These are phyloP conservation scores for Meredithiella fracta DNA, from an alignment of 2,329 filamentous ascomycete species.

Conservation along the genomic window DNA sequence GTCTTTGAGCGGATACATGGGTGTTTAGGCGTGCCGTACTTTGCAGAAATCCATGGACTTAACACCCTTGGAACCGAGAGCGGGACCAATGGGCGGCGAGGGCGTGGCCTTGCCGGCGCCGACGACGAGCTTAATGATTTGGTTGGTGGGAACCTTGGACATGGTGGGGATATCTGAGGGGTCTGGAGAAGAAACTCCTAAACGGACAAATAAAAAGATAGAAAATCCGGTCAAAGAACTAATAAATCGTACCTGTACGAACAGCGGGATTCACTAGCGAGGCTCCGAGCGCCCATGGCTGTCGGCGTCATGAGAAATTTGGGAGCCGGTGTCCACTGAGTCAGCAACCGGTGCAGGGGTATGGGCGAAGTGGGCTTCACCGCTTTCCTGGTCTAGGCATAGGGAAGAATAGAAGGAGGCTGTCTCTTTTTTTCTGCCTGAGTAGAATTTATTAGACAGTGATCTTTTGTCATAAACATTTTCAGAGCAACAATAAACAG, in stretches of 20 bases:
- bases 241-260: neutral
- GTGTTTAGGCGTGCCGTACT: slow-evolving; percentile 30
- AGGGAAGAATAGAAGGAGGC: neutral
- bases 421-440: slow-evolving; percentile 14
- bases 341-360: neutral
- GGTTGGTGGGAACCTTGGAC: slow-evolving; percentile 42
- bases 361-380: neutral
- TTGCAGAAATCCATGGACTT: slow-evolving; percentile 99
- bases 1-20: neutral
- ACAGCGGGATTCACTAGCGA: neutral
- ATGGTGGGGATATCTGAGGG: slow-evolving; percentile 22
- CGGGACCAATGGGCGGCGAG: slow-evolving; percentile 88
- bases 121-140: slow-evolving; percentile 93
- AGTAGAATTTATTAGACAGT: too few species aligned
- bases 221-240: neutral
- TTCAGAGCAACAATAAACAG: too few species aligned
- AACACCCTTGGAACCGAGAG: slow-evolving; percentile 89
- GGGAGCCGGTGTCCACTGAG: slow-evolving; percentile 5
- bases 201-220: neutral
- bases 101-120: slow-evolving; percentile 90
- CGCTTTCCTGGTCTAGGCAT: slow-evolving; percentile 8
- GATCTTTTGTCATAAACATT: too few species aligned
- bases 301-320: slow-evolving; percentile 10
- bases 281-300: neutral
- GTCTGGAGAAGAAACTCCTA: neutral